Conservation (phyloP, 1,139 yeast species). For the Zygoascus meyerae region DNA sequence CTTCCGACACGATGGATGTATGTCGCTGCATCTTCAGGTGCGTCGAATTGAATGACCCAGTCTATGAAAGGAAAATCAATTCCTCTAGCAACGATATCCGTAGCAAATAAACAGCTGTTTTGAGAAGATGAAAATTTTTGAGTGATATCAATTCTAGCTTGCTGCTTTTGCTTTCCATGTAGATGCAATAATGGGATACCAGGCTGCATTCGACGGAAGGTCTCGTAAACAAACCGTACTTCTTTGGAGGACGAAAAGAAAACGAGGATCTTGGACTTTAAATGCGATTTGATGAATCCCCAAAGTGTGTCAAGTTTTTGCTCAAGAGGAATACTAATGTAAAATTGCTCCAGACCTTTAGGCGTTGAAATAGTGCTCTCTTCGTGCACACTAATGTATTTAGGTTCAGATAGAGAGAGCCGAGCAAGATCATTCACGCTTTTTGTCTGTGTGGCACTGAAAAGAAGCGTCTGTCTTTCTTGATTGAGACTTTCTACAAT, state of each 20-base stretch:
- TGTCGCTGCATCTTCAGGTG: slow-evolving; percentile 94
- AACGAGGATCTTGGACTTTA: slow-evolving; percentile 78
- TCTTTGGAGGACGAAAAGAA: slow-evolving; percentile 91
- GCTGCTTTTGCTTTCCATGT: slow-evolving; percentile 94
- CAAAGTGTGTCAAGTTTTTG: slow-evolving; percentile 83
- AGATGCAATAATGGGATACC: slow-evolving; percentile 89
- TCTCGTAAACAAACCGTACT: slow-evolving; percentile 88
- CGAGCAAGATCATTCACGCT: slow-evolving; percentile 85
- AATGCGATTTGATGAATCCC: slow-evolving; percentile 86
- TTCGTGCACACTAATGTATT: slow-evolving; percentile 50
- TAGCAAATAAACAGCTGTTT: slow-evolving; percentile 84
- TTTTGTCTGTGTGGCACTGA: slow-evolving; percentile 92
- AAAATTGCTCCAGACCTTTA: slow-evolving; percentile 75
- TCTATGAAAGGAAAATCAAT: slow-evolving; percentile 95
- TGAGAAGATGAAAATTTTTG: slow-evolving; percentile 80
- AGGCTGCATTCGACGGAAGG: slow-evolving; percentile 88
- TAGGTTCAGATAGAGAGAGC: slow-evolving; percentile 74
- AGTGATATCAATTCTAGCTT: slow-evolving; percentile 85
- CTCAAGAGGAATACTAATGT: slow-evolving; percentile 60
- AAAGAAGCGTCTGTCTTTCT: slow-evolving; percentile 79
- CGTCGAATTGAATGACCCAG: slow-evolving; percentile 95
- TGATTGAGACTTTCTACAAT: slow-evolving; percentile 74
- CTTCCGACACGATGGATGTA: slow-evolving; percentile 97
- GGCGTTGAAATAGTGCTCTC: slow-evolving; percentile 64
- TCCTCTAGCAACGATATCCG: slow-evolving; percentile 97